A percentile compares a stretch with the other conserved stretches of the same genome.
Evolutionary conservation across 108 stramenopile genomes (phyloP).

Genomic region (Nannochloropsis granulata): DNA sequence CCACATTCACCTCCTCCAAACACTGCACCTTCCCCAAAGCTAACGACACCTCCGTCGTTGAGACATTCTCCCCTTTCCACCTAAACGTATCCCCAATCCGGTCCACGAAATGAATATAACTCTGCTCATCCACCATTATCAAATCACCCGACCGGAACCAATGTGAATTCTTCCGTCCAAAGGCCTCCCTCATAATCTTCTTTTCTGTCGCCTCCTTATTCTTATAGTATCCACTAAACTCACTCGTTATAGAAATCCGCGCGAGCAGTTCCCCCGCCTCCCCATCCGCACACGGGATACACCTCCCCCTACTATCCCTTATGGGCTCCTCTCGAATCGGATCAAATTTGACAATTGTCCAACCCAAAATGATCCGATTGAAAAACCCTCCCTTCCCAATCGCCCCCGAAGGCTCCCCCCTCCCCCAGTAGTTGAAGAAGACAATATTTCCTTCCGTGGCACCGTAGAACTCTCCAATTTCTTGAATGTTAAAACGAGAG

Average conservation of each 20-base stretch:
- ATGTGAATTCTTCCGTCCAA: slow-evolving; percentile 8
- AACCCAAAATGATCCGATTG: neutral
- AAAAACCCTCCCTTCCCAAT: slow-evolving; percentile 19
- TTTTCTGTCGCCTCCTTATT: slow-evolving; percentile 23
- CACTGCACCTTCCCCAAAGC: neutral
- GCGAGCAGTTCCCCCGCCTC: slow-evolving; percentile 34
- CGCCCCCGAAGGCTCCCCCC: slow-evolving; percentile 4
- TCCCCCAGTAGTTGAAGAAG: neutral
- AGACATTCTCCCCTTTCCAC: slow-evolving; percentile 45
- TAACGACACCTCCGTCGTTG: slow-evolving; percentile 18
- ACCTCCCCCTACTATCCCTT: slow-evolving; percentile 17
- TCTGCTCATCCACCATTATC: slow-evolving; percentile 11
- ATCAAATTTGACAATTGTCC: slow-evolving; percentile 20
- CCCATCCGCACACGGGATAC: neutral
- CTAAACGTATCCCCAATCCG: slow-evolving; percentile 44
- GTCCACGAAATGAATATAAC: slow-evolving; percentile 33
- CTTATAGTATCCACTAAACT: neutral
- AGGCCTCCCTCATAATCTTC: slow-evolving; percentile 16
- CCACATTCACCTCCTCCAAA: neutral
- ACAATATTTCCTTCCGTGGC: slow-evolving; percentile 38
- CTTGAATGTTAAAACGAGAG: slow-evolving; percentile 7
- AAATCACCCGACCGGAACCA: slow-evolving; percentile 39
- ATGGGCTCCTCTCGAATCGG: slow-evolving; percentile 1
- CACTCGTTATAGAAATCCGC: neutral
- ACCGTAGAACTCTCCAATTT: slow-evolving; percentile 38